Percentiles rank a stretch among this genome's conserved stretches.
Evolutionary conservation across 345 rosid genomes (phyloP).

Genomic region (Syzygium grande): DNA sequence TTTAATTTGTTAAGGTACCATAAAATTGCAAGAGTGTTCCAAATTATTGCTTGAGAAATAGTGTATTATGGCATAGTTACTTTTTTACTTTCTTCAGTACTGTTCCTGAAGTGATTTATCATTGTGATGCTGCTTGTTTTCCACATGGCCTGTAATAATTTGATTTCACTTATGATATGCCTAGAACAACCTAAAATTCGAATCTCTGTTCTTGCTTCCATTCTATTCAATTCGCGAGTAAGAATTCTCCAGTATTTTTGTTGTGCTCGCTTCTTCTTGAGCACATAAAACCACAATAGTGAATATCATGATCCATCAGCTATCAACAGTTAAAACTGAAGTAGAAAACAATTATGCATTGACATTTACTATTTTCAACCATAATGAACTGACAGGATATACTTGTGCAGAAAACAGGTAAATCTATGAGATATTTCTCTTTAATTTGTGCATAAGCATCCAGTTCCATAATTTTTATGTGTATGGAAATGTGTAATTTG

Average conservation of each 20-base stretch:
- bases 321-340: background rate
- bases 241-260: background rate
- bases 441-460: background rate
- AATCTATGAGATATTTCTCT: background rate
- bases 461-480: background rate
- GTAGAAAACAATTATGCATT: background rate
- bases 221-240: background rate
- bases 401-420: background rate
- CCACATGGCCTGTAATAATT: background rate
- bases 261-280: background rate
- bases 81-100: background rate
- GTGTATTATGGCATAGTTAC: background rate
- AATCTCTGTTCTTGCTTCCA: background rate
- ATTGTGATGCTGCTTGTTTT: background rate
- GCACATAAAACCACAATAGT: background rate
- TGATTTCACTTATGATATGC: background rate
- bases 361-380: background rate
- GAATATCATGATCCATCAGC: background rate
- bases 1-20: background rate
- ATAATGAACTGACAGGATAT: background rate
- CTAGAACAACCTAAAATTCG: background rate
- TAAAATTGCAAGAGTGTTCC: background rate
- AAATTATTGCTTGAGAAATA: background rate
- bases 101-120: background rate
- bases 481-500: background rate